Conservation (phyloP, 805 yeast species). For the Zygosaccharomyces siamensis region DNA sequence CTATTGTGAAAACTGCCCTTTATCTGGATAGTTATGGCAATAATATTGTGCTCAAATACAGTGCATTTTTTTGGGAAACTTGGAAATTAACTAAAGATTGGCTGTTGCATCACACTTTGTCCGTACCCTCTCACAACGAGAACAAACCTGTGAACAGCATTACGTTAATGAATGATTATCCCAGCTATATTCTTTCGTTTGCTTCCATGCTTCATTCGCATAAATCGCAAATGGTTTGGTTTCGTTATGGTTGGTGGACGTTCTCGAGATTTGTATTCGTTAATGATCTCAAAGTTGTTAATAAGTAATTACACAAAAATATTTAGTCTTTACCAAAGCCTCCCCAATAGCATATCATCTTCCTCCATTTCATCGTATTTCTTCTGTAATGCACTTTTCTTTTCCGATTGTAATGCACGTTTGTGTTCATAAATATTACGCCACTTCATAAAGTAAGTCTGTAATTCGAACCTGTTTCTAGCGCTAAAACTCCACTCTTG, state of each 20-base stretch:
- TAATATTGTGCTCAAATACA: slow-evolving; percentile 24
- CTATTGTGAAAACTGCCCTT: slow-evolving; percentile 7
- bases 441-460: slow-evolving; percentile 11
- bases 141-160: slow-evolving; percentile 23
- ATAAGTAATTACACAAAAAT: slow-evolving; percentile 10
- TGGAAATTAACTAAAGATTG: slow-evolving; percentile 2
- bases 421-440: slow-evolving; percentile 6
- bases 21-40: slow-evolving; percentile 16
- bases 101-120: not conserved
- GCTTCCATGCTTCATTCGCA: slow-evolving; percentile 82
- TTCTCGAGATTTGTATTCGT: slow-evolving; percentile 71
- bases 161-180: slow-evolving; percentile 36
- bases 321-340: slow-evolving; percentile 25
- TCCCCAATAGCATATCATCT: slow-evolving; percentile 30
- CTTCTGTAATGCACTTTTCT: slow-evolving; percentile 5
- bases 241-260: slow-evolving; percentile 80
- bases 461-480: slow-evolving; percentile 14
- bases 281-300: slow-evolving; percentile 49
- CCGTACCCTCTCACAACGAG: not conserved
- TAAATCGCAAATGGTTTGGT: slow-evolving; percentile 91
- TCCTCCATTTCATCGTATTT: slow-evolving; percentile 27
- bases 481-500: slow-evolving; percentile 20
- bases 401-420: slow-evolving; percentile 6
- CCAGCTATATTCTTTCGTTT: slow-evolving; percentile 37
- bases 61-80: slow-evolving; percentile 20